These are phyloP conservation scores for Chalciporus sphaerocephalus DNA, from an alignment of 768 basidiomycete species.

Conservation along the genomic window DNA sequence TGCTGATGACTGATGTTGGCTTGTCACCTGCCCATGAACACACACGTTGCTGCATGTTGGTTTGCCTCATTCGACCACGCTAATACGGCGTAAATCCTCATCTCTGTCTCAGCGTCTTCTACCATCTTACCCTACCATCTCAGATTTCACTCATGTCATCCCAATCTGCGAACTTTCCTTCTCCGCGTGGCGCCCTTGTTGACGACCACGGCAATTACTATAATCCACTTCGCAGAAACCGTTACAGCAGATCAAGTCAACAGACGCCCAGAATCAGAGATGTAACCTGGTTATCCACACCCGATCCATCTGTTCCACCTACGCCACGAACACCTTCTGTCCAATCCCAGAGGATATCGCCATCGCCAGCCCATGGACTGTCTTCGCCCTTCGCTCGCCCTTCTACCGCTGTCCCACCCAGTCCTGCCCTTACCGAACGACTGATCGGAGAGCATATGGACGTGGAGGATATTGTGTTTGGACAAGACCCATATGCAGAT, in stretches of 20 bases:
- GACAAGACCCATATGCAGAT: background rate
- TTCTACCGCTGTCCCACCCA: constrained; percentile 12
- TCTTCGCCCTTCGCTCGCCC: constrained; percentile 14
- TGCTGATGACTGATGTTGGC: too few relatives aligned
- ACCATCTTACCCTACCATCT: too few relatives aligned
- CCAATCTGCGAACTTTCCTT: constrained; percentile 17
- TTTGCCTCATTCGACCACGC: too few relatives aligned
- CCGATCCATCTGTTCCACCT: constrained; percentile 8
- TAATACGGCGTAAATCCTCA: too few relatives aligned
- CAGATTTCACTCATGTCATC: constrained; percentile 26
- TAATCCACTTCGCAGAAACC: constrained; percentile 16
- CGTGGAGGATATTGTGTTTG: constrained; percentile 17
- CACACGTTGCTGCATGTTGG: too few relatives aligned
- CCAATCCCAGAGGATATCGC: constrained; percentile 5
- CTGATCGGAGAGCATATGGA: constrained; percentile 29
- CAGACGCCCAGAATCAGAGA: constrained; percentile 23
- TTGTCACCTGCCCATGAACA: too few relatives aligned
- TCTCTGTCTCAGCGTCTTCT: too few relatives aligned
- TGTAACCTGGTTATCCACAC: constrained; percentile 22
- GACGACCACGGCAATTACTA: constrained; percentile 3
- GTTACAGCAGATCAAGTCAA: constrained; percentile 17
- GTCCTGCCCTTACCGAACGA: constrained; percentile 18
- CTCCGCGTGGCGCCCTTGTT: constrained; percentile 23
- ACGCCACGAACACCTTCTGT: constrained; percentile 9
- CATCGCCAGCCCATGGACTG: constrained; percentile 1